Conservation (phyloP, 352 stramenopile genomes). For the Globisporangium nodosum region DNA sequence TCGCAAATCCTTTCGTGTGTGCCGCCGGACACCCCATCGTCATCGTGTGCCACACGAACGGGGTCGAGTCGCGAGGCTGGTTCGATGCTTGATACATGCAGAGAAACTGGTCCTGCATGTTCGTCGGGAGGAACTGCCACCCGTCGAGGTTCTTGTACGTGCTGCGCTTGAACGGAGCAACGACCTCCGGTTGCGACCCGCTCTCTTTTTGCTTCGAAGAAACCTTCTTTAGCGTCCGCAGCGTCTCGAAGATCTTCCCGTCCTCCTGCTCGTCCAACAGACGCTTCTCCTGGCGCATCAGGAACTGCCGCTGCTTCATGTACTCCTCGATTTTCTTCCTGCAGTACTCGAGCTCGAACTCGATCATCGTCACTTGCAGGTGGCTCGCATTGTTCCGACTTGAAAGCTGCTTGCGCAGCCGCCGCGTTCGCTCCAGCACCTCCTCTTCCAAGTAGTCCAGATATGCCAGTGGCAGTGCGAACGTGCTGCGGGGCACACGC, state of each 20-base stretch:
- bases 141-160: slow-evolving; percentile 76
- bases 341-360: slow-evolving; percentile 54
- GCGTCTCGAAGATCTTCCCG: slow-evolving; percentile 32
- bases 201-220: slow-evolving; percentile 19
- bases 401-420: slow-evolving; percentile 43
- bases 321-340: slow-evolving; percentile 71
- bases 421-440: slow-evolving; percentile 41
- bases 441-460: slow-evolving; percentile 71
- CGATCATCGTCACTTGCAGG: slow-evolving; percentile 25
- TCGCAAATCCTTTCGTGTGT: slow-evolving; percentile 77
- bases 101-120: slow-evolving; percentile 84
- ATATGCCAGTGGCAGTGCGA: slow-evolving; percentile 64
- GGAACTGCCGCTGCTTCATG: slow-evolving; percentile 66
- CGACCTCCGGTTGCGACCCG: slow-evolving; percentile 20
- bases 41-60: slow-evolving; percentile 82
- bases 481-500: slow-evolving; percentile 65
- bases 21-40: slow-evolving; percentile 80
- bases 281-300: slow-evolving; percentile 68
- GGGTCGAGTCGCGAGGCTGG: slow-evolving; percentile 7
- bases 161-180: slow-evolving; percentile 78
- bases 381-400: slow-evolving; percentile 11
- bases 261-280: slow-evolving; percentile 50
- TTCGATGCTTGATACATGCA: slow-evolving; percentile 40
- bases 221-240: slow-evolving; percentile 13
- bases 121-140: slow-evolving; percentile 79